Evolutionary conservation across 129 eudicot genomes (phyloP).

Genomic region (Flaveria sonorensis): DNA sequence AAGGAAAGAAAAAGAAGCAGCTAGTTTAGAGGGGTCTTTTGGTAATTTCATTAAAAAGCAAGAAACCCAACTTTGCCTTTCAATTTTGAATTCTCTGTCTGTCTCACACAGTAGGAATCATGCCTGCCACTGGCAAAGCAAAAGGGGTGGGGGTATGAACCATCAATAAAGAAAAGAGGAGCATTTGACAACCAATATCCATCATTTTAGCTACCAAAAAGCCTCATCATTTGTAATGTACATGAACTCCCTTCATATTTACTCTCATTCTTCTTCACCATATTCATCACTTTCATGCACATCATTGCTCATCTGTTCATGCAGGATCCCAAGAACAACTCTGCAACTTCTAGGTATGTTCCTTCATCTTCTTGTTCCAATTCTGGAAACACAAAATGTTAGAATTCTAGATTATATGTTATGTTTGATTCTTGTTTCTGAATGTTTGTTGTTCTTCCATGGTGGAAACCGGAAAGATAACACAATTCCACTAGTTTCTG

Average conservation of each 20-base stretch:
- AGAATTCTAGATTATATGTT: not conserved
- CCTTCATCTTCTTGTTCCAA: not conserved
- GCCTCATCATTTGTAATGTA: constrained; percentile 45
- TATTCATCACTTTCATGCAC: constrained; percentile 38
- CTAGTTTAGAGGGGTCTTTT: constrained; percentile 27
- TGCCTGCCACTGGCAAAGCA: constrained; percentile 71
- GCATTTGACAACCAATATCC: constrained; percentile 47
- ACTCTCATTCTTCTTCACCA: constrained; percentile 27
- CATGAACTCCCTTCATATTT: constrained; percentile 45
- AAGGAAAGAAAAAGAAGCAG: constrained; percentile 9
- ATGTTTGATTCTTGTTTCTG: constrained; percentile 5
- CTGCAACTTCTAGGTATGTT: constrained; percentile 48
- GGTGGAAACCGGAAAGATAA: not conserved
- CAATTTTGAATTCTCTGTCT: constrained; percentile 40
- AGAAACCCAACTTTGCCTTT: constrained; percentile 45
- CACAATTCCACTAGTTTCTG: not conserved
- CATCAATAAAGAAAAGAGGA: constrained; percentile 39
- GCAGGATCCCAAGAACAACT: constrained; percentile 79
- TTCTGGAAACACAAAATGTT: not conserved
- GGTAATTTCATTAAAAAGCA: constrained; percentile 36
- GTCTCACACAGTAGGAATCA: constrained; percentile 46
- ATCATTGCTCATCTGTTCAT: constrained; percentile 61
- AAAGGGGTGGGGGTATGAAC: constrained; percentile 46
- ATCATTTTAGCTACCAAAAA: constrained; percentile 35
- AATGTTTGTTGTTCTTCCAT: constrained; percentile 16